A percentile compares a stretch with the other conserved stretches of the same genome.
These are phyloP conservation scores for Gaeumannomyces tritici DNA, from an alignment of 2,329 filamentous ascomycete species.

Conservation along the genomic window DNA sequence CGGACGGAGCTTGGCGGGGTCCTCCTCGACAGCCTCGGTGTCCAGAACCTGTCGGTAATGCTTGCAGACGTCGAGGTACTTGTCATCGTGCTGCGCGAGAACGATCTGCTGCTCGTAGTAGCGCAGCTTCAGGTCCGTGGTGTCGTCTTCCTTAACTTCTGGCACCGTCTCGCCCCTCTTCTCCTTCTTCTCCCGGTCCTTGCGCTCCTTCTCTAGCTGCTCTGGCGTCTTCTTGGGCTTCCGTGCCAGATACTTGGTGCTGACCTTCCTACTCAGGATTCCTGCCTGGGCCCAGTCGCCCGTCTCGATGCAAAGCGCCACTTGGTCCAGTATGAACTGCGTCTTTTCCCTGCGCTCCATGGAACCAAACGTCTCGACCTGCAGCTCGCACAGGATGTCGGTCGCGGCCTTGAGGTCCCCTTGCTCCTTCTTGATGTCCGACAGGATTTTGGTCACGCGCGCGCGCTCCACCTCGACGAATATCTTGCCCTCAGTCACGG, in stretches of 20 bases:
- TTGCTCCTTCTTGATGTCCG: slow-evolving; percentile 94
- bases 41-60: slow-evolving; percentile 95
- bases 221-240: slow-evolving; percentile 86
- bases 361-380: slow-evolving; percentile 97
- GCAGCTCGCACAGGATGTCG: slow-evolving; percentile 91
- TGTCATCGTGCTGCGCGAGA: slow-evolving; percentile 91
- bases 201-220: slow-evolving; percentile 82
- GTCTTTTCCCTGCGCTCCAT: slow-evolving; percentile 98
- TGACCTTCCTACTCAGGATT: slow-evolving; percentile 93
- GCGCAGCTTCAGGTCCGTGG: slow-evolving; percentile 88
- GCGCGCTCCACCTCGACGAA: slow-evolving; percentile 98
- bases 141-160: slow-evolving; percentile 73
- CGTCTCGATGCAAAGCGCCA: slow-evolving; percentile 87
- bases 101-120: slow-evolving; percentile 98
- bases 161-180: slow-evolving; percentile 71
- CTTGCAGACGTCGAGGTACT: slow-evolving; percentile 96
- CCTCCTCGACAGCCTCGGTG: slow-evolving; percentile 89
- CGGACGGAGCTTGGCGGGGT: slow-evolving; percentile 73
- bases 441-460: slow-evolving; percentile 87
- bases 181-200: slow-evolving; percentile 79
- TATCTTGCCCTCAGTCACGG: slow-evolving; percentile 98
- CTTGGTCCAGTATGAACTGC: slow-evolving; percentile 95
- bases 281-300: slow-evolving; percentile 93
- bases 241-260: slow-evolving; percentile 81
- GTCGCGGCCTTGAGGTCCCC: slow-evolving; percentile 84